Evolutionary conservation across 129 eudicot genomes (phyloP).

Genomic region (carrot (Daucus carota)): DH1_v3.0 NC_030383.2:63211501-63212000

Average conservation of each 20-base stretch:
- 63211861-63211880: too few relatives aligned
- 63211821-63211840: too few relatives aligned
- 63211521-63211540: background rate
- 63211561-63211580: background rate
- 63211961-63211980: too few relatives aligned
- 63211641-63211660: too few relatives aligned
- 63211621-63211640: background rate
- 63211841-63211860: too few relatives aligned
- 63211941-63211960: too few relatives aligned
- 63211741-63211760: background rate
- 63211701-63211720: background rate
- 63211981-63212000: too few relatives aligned
- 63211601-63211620: background rate
- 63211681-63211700: background rate
- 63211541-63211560: background rate
- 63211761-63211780: background rate
- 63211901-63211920: too few relatives aligned
- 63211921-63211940: too few relatives aligned
- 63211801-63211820: background rate
- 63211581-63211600: background rate
- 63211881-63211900: too few relatives aligned
- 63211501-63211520: slow-evolving; percentile 4
- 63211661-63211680: background rate
- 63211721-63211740: background rate
- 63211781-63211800: background rate